A percentile compares a stretch with the other conserved stretches of the same genome.
Conservation (phyloP, 441 rosid species). For the Gossypium lobatum region DNA sequence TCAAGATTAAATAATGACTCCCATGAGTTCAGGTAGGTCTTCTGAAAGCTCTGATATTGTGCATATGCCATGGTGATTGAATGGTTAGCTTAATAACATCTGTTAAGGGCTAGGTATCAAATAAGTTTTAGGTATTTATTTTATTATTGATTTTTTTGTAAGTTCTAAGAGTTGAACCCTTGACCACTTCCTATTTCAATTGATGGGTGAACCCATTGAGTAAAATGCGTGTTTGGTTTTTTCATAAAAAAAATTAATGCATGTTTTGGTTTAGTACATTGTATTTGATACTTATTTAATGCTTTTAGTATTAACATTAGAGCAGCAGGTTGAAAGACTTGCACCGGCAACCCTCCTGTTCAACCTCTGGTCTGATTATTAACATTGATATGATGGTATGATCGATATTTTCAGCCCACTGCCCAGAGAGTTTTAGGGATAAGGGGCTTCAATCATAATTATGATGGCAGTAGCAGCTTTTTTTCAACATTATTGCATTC, state of each 20-base stretch:
- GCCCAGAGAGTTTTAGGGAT: not conserved
- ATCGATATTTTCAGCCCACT: not conserved
- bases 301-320: not conserved
- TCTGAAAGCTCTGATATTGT: slow-evolving; percentile 9
- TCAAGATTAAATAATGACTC: slow-evolving; percentile 70
- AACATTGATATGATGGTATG: not conserved
- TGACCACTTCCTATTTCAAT: not conserved
- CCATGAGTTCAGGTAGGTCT: slow-evolving; percentile 64
- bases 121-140: not conserved
- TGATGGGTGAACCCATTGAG: not conserved
- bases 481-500: not conserved
- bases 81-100: slow-evolving; percentile 9
- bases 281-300: not conserved
- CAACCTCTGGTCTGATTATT: not conserved
- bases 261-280: not conserved
- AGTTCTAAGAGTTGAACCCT: not conserved
- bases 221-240: not conserved
- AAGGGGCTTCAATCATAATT: not conserved
- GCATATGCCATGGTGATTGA: slow-evolving; percentile 14
- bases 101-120: not conserved
- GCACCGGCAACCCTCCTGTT: not conserved
- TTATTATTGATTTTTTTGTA: not conserved
- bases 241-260: not conserved
- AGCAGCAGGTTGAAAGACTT: not conserved
- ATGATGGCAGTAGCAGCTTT: not conserved